Base-by-base conservation (phyloP, 1,139 yeast genomes). In the Yamadazyma trypodendri region DNA sequence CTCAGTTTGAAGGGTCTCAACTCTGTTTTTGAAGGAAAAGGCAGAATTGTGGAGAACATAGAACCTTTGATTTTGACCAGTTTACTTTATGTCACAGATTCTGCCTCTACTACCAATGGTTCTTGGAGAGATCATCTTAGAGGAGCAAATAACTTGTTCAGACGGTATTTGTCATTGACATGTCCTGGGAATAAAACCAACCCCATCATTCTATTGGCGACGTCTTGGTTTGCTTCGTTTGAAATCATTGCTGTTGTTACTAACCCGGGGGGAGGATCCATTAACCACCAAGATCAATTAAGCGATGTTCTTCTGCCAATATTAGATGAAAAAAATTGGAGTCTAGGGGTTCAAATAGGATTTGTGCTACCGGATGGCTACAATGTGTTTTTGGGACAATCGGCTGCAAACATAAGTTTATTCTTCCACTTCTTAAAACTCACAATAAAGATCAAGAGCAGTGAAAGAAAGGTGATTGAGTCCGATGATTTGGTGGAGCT, bases 151-250 rank as follows among this genome's bases (percentile, higher is more conserved):
- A 43, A 47, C 30, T 30, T 50, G 22, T 50, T 50, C 31, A 38
- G 48, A 7, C 48, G 48, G 31, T 50, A 50, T 34, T 22, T 35
- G 6, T 34, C 37, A 7, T 43, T 44, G 21, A 47, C 46, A 9
- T 37, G 43, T 14, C 17, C 17, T 12, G 18, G 8, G n/a, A 14
- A 24, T 5, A 14, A 14, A 12, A 24, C 4, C 14, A 24, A 14
- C 16, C 28, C 28, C 13, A 24, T 9, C 9, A 49, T 50, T 13
- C 32, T 50, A 16, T 30, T 50, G 16, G 47, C 54, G 5, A 42
- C 54, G 3, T 41, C 50, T 9, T 50, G 55, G 55, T 50, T 50
- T 43, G 51, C 53, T 2, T 45, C 53, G 3, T 50, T 50, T 33
- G 55, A 50, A 33, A 48, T 49, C 17, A 44, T 50, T 6, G 55